Base-by-base conservation (phyloP, 305 asterid species). In the Rubia peregrina region DNA sequence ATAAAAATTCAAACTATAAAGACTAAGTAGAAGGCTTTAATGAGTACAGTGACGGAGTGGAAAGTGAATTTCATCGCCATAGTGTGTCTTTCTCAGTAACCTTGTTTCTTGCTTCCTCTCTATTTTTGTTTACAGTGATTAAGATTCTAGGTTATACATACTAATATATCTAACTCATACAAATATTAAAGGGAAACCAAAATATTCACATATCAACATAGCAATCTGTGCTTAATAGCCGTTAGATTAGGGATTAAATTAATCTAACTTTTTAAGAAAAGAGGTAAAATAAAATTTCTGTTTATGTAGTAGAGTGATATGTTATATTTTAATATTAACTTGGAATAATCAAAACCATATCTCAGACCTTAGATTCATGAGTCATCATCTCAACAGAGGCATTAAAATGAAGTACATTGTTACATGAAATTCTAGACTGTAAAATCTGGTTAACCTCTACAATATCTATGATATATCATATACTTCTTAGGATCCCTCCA, bases 271-370 rank as follows among this genome's bases (percentile, higher is more conserved):
- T 24, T 67, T 11, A 24, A 17, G 43, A 17, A 14, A 24, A 33
- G 19, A 61, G 61, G 19, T 40, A 21, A 69, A 4, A 14, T 49
- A 53, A 24, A 46, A 53, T 24, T 46, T 17, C 61, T 13, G 36
- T 30, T 30, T 30, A 30, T 36, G 13, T 44, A 13, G 6, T 61
- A 10, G 4, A 14, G 49, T 33, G 16, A 56, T 26, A n/a, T 56
- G 13, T 48, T 59, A 59, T 59, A 16, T 46, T 43, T 48, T 61
- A 66, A 22, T 36, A 66, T 60, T 30, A 51, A 12, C 22, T 44
- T 71, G 59, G 66, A 11, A 59, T 21, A 75, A 64, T 22, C 26
- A 67, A 57, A 36, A 53, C 57, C n/a, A 22, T 10, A 65, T 65
- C 19, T n/a, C 19, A 65, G 65, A 42, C 53, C 46, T 51, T 7